Conservation (phyloP, 805 yeast genomes). For the Lipomyces sp. region DNA sequence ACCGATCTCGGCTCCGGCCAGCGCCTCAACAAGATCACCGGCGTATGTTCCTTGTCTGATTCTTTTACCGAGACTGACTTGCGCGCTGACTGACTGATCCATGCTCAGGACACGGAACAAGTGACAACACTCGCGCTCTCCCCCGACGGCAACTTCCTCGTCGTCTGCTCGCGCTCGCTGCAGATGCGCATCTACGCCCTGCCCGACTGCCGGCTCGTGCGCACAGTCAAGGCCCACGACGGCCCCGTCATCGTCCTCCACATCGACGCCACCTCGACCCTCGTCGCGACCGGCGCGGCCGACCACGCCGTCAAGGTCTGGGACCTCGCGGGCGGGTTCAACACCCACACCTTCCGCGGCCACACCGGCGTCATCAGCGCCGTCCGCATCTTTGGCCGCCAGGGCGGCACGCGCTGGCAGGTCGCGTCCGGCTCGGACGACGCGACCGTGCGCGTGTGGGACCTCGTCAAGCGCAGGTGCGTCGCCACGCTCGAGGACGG, state of each 20-base stretch:
- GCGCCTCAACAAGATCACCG: slow-evolving; percentile 60
- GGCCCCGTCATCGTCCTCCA: slow-evolving; percentile 81
- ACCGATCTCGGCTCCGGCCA: slow-evolving; percentile 60
- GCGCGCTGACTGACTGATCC: background rate
- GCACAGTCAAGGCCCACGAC: slow-evolving; percentile 43
- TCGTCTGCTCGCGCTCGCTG: slow-evolving; percentile 78
- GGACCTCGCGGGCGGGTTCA: slow-evolving; percentile 83
- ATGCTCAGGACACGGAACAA: slow-evolving; percentile 62
- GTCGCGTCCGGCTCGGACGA: slow-evolving; percentile 70
- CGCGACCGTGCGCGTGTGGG: slow-evolving; percentile 59
- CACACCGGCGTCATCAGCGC: slow-evolving; percentile 88
- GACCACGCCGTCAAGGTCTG: slow-evolving; percentile 90
- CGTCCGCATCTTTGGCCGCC: slow-evolving; percentile 67
- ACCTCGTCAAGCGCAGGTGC: slow-evolving; percentile 66
- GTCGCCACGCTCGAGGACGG: slow-evolving; percentile 52
- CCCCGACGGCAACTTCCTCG: slow-evolving; percentile 68
- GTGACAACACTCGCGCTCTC: slow-evolving; percentile 73
- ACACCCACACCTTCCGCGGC: slow-evolving; percentile 88
- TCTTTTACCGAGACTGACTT: background rate
- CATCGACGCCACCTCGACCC: slow-evolving; percentile 74
- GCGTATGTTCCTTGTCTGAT: slow-evolving; percentile 43
- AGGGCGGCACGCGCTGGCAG: slow-evolving; percentile 63
- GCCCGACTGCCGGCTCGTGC: slow-evolving; percentile 34
- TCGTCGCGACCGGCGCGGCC: slow-evolving; percentile 91
- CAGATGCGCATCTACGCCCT: slow-evolving; percentile 65